Conservation (phyloP, 306 rosid genomes). For the Biancaea sappan region DNA sequence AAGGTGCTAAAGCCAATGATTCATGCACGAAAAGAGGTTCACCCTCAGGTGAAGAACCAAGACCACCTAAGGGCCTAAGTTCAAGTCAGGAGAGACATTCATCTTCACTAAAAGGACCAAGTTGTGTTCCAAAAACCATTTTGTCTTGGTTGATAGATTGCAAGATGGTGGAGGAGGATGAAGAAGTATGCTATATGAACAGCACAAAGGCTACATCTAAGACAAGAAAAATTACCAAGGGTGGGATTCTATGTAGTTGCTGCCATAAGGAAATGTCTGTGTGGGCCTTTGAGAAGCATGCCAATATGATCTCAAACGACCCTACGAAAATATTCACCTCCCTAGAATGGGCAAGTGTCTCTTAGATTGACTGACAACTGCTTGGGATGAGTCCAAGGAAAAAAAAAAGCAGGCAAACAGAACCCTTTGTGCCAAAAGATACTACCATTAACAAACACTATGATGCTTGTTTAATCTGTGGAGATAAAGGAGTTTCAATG, state of each 20-base stretch:
- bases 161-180: constrained; percentile 2
- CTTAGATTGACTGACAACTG: not conserved
- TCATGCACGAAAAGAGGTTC: not conserved
- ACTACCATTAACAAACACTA: constrained; percentile 25
- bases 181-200: constrained; percentile 31
- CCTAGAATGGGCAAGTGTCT: not conserved
- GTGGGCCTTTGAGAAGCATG: constrained; percentile 42
- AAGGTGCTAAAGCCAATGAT: not conserved
- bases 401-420: not conserved
- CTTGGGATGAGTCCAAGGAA: not conserved
- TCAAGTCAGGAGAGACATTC: not conserved
- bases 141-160: constrained; percentile 43
- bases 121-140: constrained; percentile 11
- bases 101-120: not conserved
- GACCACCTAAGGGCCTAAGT: too few species aligned
- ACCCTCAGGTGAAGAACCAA: not conserved
- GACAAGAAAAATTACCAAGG: constrained; percentile 26
- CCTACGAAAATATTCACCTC: constrained; percentile 32
- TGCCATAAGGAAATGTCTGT: constrained; percentile 27
- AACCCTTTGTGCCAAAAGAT: not conserved
- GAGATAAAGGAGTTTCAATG: constrained; percentile 42
- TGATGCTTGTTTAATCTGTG: constrained; percentile 41
- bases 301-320: constrained; percentile 1
- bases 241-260: constrained; percentile 42
- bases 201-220: not conserved